Conservation (phyloP, 1,284 basidiomycete genomes). For the Wallemia hederae region DNA sequence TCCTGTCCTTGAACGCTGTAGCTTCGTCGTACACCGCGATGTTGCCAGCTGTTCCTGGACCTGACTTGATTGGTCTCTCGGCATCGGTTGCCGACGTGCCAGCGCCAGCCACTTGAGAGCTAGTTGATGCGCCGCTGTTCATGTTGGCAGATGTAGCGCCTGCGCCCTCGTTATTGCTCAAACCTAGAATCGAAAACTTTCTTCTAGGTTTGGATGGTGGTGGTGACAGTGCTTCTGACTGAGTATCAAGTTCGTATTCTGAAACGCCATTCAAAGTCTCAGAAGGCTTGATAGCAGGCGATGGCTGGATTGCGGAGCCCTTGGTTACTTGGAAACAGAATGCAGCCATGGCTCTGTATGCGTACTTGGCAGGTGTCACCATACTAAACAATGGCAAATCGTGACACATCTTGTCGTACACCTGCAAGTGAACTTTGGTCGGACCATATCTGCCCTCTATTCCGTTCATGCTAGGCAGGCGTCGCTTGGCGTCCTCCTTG, state of each 20-base stretch:
- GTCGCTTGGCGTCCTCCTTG: conserved; percentile 25
- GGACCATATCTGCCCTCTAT: conserved; percentile 34
- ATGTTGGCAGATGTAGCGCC: background rate
- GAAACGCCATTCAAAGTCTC: background rate
- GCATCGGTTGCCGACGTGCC: background rate
- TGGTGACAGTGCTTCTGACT: background rate
- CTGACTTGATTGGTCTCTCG: background rate
- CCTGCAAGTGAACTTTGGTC: conserved; percentile 71
- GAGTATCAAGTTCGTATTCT: background rate
- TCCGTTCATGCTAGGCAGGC: conserved; percentile 35
- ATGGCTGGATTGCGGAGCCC: background rate
- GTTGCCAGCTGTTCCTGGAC: background rate
- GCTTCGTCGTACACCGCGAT: conserved; percentile 1
- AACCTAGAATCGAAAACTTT: background rate
- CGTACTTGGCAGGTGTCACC: conserved; percentile 16
- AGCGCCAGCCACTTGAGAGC: background rate
- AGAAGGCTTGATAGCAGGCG: background rate
- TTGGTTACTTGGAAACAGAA: background rate
- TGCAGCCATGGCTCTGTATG: conserved; percentile 10
- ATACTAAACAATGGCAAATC: conserved; percentile 19
- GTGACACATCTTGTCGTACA: conserved; percentile 20
- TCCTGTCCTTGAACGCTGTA: conserved; percentile 16
- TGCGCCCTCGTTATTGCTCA: background rate
- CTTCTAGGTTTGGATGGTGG: background rate
- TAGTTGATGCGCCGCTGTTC: background rate